Percentiles rank a stretch among this genome's conserved stretches.
Evolutionary conservation across 163 green algal genomes (phyloP).

Genomic region (Chlamydomonas reinhardtii): DNA sequence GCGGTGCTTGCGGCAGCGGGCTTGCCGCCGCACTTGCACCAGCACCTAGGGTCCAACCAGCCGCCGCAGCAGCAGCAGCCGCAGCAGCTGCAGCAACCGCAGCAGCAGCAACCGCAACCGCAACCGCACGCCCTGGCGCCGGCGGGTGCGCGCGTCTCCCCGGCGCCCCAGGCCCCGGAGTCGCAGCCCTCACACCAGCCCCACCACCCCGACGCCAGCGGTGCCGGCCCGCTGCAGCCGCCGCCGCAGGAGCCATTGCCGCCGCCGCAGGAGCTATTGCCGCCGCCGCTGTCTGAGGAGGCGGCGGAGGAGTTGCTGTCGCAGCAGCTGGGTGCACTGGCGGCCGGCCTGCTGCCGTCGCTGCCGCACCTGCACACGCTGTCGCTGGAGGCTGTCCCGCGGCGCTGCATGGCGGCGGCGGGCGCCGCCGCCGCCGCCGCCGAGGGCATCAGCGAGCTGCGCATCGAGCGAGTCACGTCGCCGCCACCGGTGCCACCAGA

Average conservation of each 20-base stretch:
- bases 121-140: too few species aligned
- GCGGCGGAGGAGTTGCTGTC: background rate
- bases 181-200: too few species aligned
- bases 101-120: too few species aligned
- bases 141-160: too few species aligned
- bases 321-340: background rate
- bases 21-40: background rate
- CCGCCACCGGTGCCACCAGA: background rate
- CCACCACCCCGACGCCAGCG: too few species aligned
- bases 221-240: too few species aligned
- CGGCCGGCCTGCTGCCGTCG: constrained; percentile 7
- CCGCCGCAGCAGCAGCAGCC: background rate
- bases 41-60: background rate
- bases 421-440: constrained; percentile 24
- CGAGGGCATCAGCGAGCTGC: constrained; percentile 11
- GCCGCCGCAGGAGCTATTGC: background rate
- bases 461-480: background rate
- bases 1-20: too few species aligned
- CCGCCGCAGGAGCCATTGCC: too few species aligned
- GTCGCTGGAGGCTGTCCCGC: constrained; percentile 2
- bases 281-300: background rate
- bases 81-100: background rate
- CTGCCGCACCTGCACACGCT: background rate
- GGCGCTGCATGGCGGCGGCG: constrained; percentile 27
- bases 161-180: background rate